phyloP scores from a whole-genome alignment of 768 basidiomycete species.

The Aureoboletus auriporus region DNA sequence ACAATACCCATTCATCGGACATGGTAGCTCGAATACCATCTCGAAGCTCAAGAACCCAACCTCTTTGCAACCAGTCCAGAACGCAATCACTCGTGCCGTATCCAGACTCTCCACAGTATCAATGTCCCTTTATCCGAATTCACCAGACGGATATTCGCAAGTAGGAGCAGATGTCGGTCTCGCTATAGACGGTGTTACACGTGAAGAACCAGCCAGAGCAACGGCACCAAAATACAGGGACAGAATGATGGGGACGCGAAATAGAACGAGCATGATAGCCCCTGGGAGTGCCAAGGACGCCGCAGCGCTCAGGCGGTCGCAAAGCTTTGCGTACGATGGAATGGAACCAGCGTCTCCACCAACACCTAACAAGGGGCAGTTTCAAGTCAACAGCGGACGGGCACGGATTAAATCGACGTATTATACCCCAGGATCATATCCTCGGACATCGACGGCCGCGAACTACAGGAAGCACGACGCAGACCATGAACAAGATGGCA shows the following conservation, averaged over 20 bases:
- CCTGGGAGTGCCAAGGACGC: slow-evolving; percentile 17
- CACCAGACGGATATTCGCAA: slow-evolving; percentile 32
- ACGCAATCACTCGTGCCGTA: slow-evolving; percentile 38
- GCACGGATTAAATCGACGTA: slow-evolving; percentile 69
- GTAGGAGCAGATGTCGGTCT: slow-evolving; percentile 29
- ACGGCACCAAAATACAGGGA: slow-evolving; percentile 33
- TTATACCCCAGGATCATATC: slow-evolving; percentile 50
- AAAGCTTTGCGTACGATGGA: slow-evolving; percentile 49
- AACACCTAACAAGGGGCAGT: slow-evolving; percentile 18
- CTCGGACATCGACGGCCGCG: slow-evolving; percentile 48
- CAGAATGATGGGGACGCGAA: slow-evolving; percentile 19
- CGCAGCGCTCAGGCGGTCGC: slow-evolving; percentile 25
- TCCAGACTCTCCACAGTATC: slow-evolving; percentile 40
- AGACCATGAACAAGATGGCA: slow-evolving; percentile 33
- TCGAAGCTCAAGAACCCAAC: slow-evolving; percentile 24
- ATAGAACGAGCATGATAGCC: slow-evolving; percentile 23
- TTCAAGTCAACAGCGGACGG: slow-evolving; percentile 43
- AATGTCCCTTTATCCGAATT: slow-evolving; percentile 44
- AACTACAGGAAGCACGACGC: slow-evolving; percentile 30
- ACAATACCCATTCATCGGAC: slow-evolving; percentile 24
- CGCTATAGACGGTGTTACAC: slow-evolving; percentile 36
- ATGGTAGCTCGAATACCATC: slow-evolving; percentile 18
- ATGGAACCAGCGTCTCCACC: slow-evolving; percentile 46
- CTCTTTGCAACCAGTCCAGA: slow-evolving; percentile 40
- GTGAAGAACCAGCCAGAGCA: slow-evolving; percentile 38